Base-by-base conservation (phyloP, 768 basidiomycete species). In the Tricholoma matsutake region DNA sequence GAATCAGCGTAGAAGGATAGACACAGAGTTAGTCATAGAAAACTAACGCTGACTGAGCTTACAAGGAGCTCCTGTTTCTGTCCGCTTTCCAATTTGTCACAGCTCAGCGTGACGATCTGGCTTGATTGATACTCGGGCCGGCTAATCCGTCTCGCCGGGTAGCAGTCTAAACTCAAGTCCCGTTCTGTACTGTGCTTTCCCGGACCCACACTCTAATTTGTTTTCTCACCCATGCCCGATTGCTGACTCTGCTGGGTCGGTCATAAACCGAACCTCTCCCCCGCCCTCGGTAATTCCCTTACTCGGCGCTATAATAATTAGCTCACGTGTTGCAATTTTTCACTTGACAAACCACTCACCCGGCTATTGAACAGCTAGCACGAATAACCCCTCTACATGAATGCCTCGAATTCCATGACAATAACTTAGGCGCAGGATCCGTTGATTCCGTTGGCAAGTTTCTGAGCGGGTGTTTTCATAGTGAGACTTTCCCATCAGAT, bases 1-100 rank as follows among this genome's bases (percentile, higher is more conserved):
- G 66, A 61, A 66, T 53, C 29, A 53, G 16, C 16, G 16, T 10
- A 32, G 51, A 32, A 14, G 51, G 51, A 52, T n/a, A 6, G 51
- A 8, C 63, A 59, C 66, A 62, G 55, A 61, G 68, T 64, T 69
- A 68, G 67, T 69, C 68, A 71, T 71, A 66, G 70, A 65, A 64
- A 65, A 54, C 58, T 45, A 56, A 47, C n/a, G 70, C 69, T 71
- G 69, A 71, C 69, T 67, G 69, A 71, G 69, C 70, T 62, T 56
- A 65, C 60, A 47, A 8, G 47, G 47, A 14, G 25, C 25, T 28
- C 47, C 47, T 28, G 47, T 49, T 5, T 58, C 57, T 61, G 60
- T 60, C 65, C 61, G 56, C 53, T 61, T 61, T 60, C 58, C 55
- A 32, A 54, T 54, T 34, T 57, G 56, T 57, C 56, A 57, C 56